These are phyloP conservation scores for Zoysia japonica DNA, from an alignment of 176 grass and related monocot genomes.

Conservation along the genomic window DNA sequence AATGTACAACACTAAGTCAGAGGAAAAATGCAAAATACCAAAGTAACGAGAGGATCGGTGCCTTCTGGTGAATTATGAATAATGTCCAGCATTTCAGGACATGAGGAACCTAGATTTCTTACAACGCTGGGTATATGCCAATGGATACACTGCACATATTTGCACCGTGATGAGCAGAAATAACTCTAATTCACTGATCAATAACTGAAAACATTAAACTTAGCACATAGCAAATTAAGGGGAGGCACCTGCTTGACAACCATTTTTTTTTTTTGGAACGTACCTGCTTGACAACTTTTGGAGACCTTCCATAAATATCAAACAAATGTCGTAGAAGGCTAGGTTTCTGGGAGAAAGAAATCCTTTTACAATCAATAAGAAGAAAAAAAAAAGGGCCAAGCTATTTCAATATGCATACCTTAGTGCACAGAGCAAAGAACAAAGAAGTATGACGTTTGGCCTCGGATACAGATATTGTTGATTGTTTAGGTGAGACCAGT, in stretches of 20 bases:
- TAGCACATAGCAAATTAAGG: slow-evolving; percentile 26
- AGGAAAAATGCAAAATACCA: slow-evolving; percentile 65
- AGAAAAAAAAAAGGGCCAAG: neutral
- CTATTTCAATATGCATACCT: slow-evolving; percentile 55
- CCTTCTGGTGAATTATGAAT: slow-evolving; percentile 96
- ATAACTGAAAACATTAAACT: slow-evolving; percentile 28
- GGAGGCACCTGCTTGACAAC: slow-evolving; percentile 85
- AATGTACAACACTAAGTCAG: slow-evolving; percentile 26
- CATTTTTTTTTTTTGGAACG: neutral
- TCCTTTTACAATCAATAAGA: slow-evolving; percentile 23
- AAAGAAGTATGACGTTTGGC: slow-evolving; percentile 73
- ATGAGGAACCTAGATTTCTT: slow-evolving; percentile 80
- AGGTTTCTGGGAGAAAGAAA: slow-evolving; percentile 64
- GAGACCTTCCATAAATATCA: slow-evolving; percentile 78
- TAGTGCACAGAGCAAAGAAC: slow-evolving; percentile 97
- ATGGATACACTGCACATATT: slow-evolving; percentile 79
- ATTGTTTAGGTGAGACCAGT: slow-evolving; percentile 47
- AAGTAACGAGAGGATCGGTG: slow-evolving; percentile 83
- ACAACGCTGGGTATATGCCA: slow-evolving; percentile 67
- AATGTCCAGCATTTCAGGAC: slow-evolving; percentile 74
- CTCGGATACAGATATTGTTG: slow-evolving; percentile 56
- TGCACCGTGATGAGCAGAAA: slow-evolving; percentile 26
- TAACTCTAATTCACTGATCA: slow-evolving; percentile 30
- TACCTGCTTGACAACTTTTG: slow-evolving; percentile 94
- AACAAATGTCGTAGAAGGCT: slow-evolving; percentile 82